Evolutionary conservation across 129 eudicot genomes (phyloP).

Genomic region (Centaurea solstitialis): DNA sequence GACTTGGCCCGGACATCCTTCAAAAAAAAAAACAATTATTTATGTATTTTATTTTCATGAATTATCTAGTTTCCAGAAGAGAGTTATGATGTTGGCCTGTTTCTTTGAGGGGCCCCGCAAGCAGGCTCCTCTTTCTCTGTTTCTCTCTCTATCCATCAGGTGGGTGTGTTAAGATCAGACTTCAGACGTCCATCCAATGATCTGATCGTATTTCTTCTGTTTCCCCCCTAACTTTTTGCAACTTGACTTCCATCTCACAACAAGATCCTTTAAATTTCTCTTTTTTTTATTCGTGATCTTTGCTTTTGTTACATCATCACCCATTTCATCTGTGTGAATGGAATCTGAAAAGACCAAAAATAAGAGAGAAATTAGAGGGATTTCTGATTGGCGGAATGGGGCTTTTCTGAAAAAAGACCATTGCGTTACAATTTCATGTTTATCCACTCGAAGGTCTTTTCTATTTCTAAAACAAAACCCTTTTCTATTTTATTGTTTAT

Average conservation of each 20-base stretch:
- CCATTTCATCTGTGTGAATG: constrained; percentile 11
- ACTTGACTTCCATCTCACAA: constrained; percentile 22
- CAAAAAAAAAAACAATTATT: too few species aligned
- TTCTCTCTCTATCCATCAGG: constrained; percentile 10
- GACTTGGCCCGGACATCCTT: too few species aligned
- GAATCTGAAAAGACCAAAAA: background rate
- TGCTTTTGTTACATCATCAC: background rate
- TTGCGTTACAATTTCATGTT: constrained; percentile 3
- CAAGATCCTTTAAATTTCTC: background rate
- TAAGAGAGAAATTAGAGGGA: background rate
- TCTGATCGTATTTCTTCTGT: constrained; percentile 11
- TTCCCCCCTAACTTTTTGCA: constrained; percentile 28
- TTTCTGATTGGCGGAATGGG: constrained; percentile 31
- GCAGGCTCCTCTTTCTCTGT: background rate
- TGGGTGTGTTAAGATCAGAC: too few species aligned
- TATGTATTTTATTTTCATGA: too few species aligned
- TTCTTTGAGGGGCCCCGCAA: background rate
- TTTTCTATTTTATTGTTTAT: background rate
- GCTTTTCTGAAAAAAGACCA: constrained; percentile 21
- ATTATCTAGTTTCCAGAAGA: background rate
- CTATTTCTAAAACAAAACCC: background rate
- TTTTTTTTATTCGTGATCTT: background rate
- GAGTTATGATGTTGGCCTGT: background rate
- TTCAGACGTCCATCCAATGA: constrained; percentile 22
- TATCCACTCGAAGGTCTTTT: constrained; percentile 25